These are phyloP conservation scores for Trichoderma erinaceum DNA, from an alignment of 495 filamentous ascomycete species.

Conservation along the genomic window DNA sequence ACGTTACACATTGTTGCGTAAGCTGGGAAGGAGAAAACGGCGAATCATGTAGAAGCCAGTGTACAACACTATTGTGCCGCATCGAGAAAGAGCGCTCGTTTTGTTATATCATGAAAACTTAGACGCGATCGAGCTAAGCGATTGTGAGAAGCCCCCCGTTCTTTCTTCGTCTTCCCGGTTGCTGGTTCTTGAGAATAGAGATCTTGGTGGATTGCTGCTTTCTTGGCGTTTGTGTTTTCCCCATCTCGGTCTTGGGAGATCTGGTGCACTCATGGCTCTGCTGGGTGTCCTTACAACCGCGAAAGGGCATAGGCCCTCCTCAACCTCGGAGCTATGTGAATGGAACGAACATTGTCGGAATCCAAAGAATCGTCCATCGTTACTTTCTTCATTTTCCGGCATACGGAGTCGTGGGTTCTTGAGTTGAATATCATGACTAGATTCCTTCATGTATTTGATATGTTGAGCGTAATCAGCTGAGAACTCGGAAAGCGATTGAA, in stretches of 20 bases:
- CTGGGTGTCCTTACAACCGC: not conserved
- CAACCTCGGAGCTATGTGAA: conserved; percentile 37
- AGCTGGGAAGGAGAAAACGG: no score
- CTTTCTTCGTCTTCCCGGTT: not conserved
- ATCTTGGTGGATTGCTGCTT: not conserved
- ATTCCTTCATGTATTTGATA: conserved; percentile 35
- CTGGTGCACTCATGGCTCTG: not conserved
- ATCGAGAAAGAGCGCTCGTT: no score
- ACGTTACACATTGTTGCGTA: not conserved
- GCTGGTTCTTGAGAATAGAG: not conserved
- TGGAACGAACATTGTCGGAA: conserved; percentile 47
- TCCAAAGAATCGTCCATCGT: conserved; percentile 42
- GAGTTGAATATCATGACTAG: conserved; percentile 37
- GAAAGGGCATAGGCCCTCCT: conserved; percentile 39
- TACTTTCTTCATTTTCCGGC: conserved; percentile 38
- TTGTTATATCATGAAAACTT: not conserved
- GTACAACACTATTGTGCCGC: no score
- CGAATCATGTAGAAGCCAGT: no score
- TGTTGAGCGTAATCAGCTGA: conserved; percentile 38
- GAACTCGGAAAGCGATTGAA: conserved; percentile 33
- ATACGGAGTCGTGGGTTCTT: conserved; percentile 46
- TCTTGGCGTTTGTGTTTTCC: not conserved
- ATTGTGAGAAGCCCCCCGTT: not conserved
- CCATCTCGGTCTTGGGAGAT: not conserved
- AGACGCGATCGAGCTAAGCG: not conserved